Base-by-base conservation (phyloP, 306 rosid genomes). In the Castanea mollissima region DNA sequence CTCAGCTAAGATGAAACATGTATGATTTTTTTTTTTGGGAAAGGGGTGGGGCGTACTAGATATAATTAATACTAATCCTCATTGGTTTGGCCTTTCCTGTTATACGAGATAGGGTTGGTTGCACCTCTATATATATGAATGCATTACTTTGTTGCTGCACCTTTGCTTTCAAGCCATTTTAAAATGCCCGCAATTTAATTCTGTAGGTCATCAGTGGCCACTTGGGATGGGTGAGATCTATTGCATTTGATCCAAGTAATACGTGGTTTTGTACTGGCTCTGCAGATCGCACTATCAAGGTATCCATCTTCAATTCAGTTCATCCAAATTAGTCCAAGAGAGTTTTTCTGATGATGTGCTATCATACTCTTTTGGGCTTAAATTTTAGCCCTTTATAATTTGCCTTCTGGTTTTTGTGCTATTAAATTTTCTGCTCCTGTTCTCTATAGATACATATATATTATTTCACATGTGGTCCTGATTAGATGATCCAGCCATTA, bases 251-350 rank as follows among this genome's bases (percentile, higher is more conserved):
- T 87, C 99, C 92, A 78, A 93, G 99, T 84, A 95, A 95, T 70
- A 87, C 92, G 27, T 95, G 99, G 98, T 95, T 95, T 88, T 90
- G 96, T 80, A 95, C 99, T 75, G 99, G 99, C 73, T 95, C 99
- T 44, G 99, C 99, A n/a, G 99, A 95, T 85, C 94, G 99, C 12
- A 95, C 99, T 56, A 95, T 95, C 86, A 95, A 95, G 99, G 99
- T 93, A 90, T 73, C 73, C 65, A 55, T 75, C 62, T 81, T 78
- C 76, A 59, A 83, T 76, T 71, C 69, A 29, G 69, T 34, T 62
- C 14, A 21, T 68, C 52, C 69, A 68, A n/a, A 68, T 67, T 65
- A 19, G 72, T 68, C 20, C 16, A n/a, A 35, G 2, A 38, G 52
- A 35, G 3, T 68, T 68, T 13, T 68, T 68, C 25, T 18, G 21